Evolutionary conservation across 148 eudicot genomes (phyloP), one percentile per base, ranked within the genome.

Genomic region (Diospyros kaki): DNA sequence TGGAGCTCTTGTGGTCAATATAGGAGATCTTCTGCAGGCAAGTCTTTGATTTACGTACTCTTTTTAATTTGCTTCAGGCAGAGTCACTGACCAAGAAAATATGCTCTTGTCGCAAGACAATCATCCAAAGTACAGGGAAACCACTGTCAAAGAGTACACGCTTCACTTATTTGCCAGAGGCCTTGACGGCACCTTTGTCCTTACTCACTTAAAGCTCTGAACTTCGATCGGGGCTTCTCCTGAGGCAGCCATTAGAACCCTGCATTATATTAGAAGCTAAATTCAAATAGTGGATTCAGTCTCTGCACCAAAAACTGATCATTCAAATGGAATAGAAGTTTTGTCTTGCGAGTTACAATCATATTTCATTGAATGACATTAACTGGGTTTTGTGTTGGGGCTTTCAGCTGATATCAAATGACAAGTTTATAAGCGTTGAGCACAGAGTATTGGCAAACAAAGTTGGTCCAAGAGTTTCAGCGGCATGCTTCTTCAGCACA

Each of bases 361-460:
- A 28, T 28, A 28, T 28, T 28, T 28, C 28, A 28, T 28, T 0
- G 28, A 28, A 28, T 28, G 28, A 28, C 28, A 28, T 28, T 28
- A 28, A 28, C 28, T 28, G 28, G 28, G 28, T 28, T 28, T 28
- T 28, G 28, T 28, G 28, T 28, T 39, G 11, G 5, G 4, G 10
- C 4, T 56, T 52, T 43, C 82, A 86, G 91, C 83, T 88, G 5
- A 56, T 88, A 58, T 64, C 91, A 12, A 88, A 88, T 53, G 91
- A 88, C 73, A 84, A 81, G 69, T 84, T 82, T 75, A 88, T 74
- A 53, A 88, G 92, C 40, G 75, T 84, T 41, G 86, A 84, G 56
- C 92, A 88, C 53, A 77, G 88, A 64, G 90, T 84, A 38, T 6
- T 79, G 45, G 79, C 88, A 9, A 86, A 80, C 58, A 58, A 15